A percentile compares a stretch with the other conserved stretches of the same genome.
phyloP scores from a whole-genome alignment of 306 rosid genomes.

The Trifolium fragiferum region DNA sequence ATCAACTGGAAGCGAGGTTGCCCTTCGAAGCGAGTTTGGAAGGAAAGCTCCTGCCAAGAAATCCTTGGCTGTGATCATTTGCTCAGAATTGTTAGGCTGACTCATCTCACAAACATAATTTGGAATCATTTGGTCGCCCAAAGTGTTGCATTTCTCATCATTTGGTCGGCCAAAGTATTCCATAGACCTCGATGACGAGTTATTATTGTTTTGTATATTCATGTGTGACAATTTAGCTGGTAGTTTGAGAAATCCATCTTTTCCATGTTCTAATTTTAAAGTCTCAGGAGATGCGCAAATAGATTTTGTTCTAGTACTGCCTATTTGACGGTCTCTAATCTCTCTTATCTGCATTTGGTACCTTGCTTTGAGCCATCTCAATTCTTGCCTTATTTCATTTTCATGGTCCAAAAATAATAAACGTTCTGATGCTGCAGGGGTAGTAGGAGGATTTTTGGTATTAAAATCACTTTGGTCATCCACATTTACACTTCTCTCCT shows the following conservation, averaged over 20 bases:
- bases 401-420: constrained; percentile 54
- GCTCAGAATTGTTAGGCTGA: constrained; percentile 54
- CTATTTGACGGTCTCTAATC: constrained; percentile 75
- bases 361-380: constrained; percentile 98
- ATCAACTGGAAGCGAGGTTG: constrained; percentile 97
- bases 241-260: constrained; percentile 39
- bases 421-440: constrained; percentile 38
- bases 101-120: constrained; percentile 36
- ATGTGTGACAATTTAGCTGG: constrained; percentile 37
- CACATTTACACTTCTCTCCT: constrained; percentile 51
- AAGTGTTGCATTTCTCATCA: constrained; percentile 15
- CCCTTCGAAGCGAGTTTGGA: constrained; percentile 80
- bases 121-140: constrained; percentile 46
- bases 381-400: constrained; percentile 92
- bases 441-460: constrained; percentile 44
- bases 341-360: constrained; percentile 92
- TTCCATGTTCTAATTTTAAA: constrained; percentile 48
- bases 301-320: constrained; percentile 49
- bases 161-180: constrained; percentile 45
- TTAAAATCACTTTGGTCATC: constrained; percentile 48
- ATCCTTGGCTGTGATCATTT: constrained; percentile 60
- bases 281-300: constrained; percentile 46
- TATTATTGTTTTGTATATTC: constrained; percentile 42
- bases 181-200: constrained; percentile 38
- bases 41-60: constrained; percentile 65